Evolutionary conservation across 73 alveolate genomes (phyloP).

Genomic region (Urostyla sp.): DNA sequence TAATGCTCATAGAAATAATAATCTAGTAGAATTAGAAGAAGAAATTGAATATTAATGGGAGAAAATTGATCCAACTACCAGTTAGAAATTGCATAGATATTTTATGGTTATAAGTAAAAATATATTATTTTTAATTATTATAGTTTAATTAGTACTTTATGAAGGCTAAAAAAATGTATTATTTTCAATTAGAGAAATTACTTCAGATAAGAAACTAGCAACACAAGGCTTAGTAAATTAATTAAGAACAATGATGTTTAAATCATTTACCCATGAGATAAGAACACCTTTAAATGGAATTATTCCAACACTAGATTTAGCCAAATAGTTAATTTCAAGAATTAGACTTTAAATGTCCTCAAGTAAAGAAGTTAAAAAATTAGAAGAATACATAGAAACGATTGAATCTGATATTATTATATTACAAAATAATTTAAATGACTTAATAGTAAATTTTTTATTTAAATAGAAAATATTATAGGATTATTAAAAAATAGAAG

Average conservation of each 20-base stretch:
- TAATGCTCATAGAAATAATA: conserved; percentile 33
- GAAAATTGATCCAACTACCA: conserved; percentile 8
- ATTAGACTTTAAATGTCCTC: background rate
- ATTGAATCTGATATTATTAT: conserved; percentile 34
- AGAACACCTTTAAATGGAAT: conserved; percentile 49
- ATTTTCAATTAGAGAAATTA: conserved; percentile 17
- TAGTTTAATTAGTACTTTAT: conserved; percentile 35
- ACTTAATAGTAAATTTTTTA: conserved; percentile 32
- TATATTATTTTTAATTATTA: background rate
- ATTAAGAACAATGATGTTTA: conserved; percentile 51
- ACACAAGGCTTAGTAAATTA: background rate
- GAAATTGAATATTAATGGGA: conserved; percentile 43
- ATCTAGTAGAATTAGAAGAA: conserved; percentile 40
- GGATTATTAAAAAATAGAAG: conserved; percentile 48
- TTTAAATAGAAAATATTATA: background rate
- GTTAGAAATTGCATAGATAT: conserved; percentile 8
- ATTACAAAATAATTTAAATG: conserved; percentile 45
- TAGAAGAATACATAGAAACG: conserved; percentile 1
- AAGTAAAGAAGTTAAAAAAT: background rate
- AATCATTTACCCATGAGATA: conserved; percentile 54
- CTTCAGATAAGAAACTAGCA: conserved; percentile 36
- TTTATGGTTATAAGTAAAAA: conserved; percentile 10
- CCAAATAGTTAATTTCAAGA: conserved; percentile 2
- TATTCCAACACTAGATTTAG: conserved; percentile 9
- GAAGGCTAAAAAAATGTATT: conserved; percentile 43